A percentile compares a stretch with the other conserved stretches of the same genome.
phyloP scores from a whole-genome alignment of 2,329 filamentous ascomycete species.

The Beauveria australis region DNA sequence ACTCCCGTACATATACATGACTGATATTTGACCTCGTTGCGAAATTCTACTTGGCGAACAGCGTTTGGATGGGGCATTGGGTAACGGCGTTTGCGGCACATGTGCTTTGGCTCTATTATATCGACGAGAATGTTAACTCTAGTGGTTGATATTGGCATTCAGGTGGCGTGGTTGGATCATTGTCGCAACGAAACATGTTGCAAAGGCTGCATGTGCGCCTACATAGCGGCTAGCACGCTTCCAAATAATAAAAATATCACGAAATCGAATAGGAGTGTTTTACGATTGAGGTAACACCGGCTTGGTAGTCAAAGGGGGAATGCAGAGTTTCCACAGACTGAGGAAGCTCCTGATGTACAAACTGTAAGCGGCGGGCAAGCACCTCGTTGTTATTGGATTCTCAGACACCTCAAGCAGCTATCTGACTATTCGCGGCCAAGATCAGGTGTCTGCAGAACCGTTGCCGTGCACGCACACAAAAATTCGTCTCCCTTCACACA shows the following conservation, averaged over 20 bases:
- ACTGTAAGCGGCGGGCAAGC: too few species aligned
- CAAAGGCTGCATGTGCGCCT: background rate
- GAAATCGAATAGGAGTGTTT: background rate
- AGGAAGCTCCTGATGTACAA: too few species aligned
- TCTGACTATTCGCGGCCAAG: too few species aligned
- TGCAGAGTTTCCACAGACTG: too few species aligned
- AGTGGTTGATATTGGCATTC: background rate
- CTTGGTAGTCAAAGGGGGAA: too few species aligned
- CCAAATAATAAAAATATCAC: background rate
- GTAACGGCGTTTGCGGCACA: slow-evolving; percentile 6
- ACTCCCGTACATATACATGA: background rate
- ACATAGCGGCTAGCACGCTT: background rate
- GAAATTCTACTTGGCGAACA: slow-evolving; percentile 1
- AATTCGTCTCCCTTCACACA: too few species aligned
- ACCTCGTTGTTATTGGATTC: too few species aligned
- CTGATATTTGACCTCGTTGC: background rate
- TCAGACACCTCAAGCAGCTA: too few species aligned
- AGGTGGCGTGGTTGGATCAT: background rate
- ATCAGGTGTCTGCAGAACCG: too few species aligned
- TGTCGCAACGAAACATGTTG: background rate
- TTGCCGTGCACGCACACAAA: too few species aligned
- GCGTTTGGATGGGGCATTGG: slow-evolving; percentile 6
- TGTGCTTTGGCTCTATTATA: background rate
- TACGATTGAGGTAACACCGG: too few species aligned
- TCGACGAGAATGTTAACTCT: background rate